Conservation (phyloP, 495 filamentous ascomycete species). For the Trichoderma parareesei region DNA sequence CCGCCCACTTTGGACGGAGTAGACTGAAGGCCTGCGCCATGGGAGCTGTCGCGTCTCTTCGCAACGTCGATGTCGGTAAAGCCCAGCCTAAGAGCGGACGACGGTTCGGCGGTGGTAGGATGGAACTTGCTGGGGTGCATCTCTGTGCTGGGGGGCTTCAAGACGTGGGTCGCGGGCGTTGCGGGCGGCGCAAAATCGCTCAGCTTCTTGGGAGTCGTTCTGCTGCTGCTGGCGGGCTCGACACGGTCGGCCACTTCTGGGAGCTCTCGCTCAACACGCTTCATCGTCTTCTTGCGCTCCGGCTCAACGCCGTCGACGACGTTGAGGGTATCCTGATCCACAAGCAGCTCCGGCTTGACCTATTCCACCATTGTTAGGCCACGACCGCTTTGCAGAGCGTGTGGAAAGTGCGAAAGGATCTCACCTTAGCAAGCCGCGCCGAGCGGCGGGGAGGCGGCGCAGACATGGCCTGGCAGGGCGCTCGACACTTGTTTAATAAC, state of each 20-base stretch:
- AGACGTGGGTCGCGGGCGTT: constrained; percentile 31
- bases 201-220: constrained; percentile 2
- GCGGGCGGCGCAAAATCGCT: constrained; percentile 28
- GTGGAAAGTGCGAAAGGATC: constrained; percentile 11
- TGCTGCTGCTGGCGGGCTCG: not conserved
- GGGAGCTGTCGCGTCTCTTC: constrained; percentile 26
- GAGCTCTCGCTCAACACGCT: too few relatives aligned
- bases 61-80: constrained; percentile 52
- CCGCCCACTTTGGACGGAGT: constrained; percentile 42
- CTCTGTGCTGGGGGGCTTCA: constrained; percentile 54
- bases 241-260: not conserved
- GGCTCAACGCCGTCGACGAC: too few relatives aligned
- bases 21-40: constrained; percentile 23
- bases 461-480: constrained; percentile 23
- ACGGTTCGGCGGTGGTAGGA: constrained; percentile 53
- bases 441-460: constrained; percentile 33
- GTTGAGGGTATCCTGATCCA: constrained; percentile 11
- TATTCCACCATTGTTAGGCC: constrained; percentile 3
- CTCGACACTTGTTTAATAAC: constrained; percentile 8
- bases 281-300: too few relatives aligned
- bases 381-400: constrained; percentile 15
- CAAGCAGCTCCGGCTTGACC: constrained; percentile 11
- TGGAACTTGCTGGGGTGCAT: constrained; percentile 76
- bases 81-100: constrained; percentile 58
- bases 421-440: constrained; percentile 40